Evolutionary conservation across 2,329 filamentous ascomycete genomes (phyloP), one percentile per base, ranked within the genome.

Genomic region (Pseudocercospora fijiensis): DNA sequence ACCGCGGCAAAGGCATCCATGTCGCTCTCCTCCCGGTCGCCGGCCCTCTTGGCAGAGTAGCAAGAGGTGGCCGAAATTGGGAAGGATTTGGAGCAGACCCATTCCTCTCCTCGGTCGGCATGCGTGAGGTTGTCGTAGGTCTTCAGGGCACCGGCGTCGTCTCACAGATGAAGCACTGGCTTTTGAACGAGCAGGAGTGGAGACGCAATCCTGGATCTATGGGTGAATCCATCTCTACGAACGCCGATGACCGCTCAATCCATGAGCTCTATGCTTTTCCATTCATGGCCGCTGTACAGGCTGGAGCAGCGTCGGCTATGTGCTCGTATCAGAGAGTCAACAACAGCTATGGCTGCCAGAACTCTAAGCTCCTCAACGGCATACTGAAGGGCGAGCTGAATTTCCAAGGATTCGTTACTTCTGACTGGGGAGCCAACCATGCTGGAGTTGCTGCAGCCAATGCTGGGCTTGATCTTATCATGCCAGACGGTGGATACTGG

Each of bases 351-450:
- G 82, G 83, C 4, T 90, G 73, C 61, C 68, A 74, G 62, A 91
- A 91, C 71, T 85, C 84, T 63, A 87, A 87, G 72, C 76, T 88
- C 5, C 80, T 89, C 55, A 91, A 90, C 66, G 86, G 85, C 0
- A 80, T 91, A 4, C 77, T 91, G 11, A 91, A 91, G 70, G 87
- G 88, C 43, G 89, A 91, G 75, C 80, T 91, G 43, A 87, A 86
- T 0, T 91, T 91, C 66, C 87, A 90, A 69, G 89, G 89, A 71
- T 87, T 77, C 69, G 84, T 90, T 28, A 85, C 90, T 80, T 65
- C 58, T 1, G 88, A 91, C 73, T 91, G 88, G 87, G 74, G 84
- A 27, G 85, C 84, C 0, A 85, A 88, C 59, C 80, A 85, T 60
- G 81, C 83, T 0, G 86, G 86, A 1, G 84, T 88, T 0, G 82